Conservation (phyloP, 1,284 basidiomycete species). For the Cerrena zonata region DNA sequence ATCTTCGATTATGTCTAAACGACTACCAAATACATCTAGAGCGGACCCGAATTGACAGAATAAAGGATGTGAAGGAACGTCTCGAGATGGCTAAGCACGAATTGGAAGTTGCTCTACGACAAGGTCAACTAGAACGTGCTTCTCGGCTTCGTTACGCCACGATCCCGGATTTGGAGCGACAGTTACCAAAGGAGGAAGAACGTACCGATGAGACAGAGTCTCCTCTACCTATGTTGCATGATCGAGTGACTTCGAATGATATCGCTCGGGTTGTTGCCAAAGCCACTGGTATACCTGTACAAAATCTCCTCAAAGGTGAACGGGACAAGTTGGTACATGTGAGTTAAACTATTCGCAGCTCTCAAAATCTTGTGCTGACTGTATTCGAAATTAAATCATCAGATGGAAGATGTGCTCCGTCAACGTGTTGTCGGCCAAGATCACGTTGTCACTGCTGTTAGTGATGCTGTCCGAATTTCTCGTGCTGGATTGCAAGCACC, state of each 20-base stretch:
- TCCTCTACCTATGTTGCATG: slow-evolving; percentile 68
- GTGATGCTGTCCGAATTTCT: slow-evolving; percentile 85
- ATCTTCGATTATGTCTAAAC: background rate
- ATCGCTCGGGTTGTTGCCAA: slow-evolving; percentile 86
- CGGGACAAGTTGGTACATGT: slow-evolving; percentile 86
- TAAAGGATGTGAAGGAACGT: slow-evolving; percentile 73
- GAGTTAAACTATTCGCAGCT: slow-evolving; percentile 25
- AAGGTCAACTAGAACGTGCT: slow-evolving; percentile 78
- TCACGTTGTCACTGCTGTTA: slow-evolving; percentile 73
- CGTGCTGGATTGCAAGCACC: slow-evolving; percentile 85
- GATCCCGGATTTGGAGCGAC: slow-evolving; percentile 75
- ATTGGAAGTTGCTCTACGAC: slow-evolving; percentile 82
- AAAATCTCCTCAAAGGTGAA: slow-evolving; percentile 84
- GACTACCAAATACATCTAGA: slow-evolving; percentile 37
- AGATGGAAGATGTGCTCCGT: slow-evolving; percentile 82
- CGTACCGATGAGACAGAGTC: slow-evolving; percentile 38
- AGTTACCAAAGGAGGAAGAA: slow-evolving; percentile 62
- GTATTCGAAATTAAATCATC: slow-evolving; percentile 7
- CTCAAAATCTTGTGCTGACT: background rate
- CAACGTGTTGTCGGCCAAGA: slow-evolving; percentile 85
- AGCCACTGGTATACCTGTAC: slow-evolving; percentile 87
- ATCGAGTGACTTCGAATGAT: slow-evolving; percentile 83
- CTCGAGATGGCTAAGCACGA: slow-evolving; percentile 84
- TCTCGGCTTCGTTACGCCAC: slow-evolving; percentile 77
- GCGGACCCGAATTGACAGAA: slow-evolving; percentile 66